These are phyloP conservation scores for Hymenoscyphus albidus DNA, from an alignment of 2,329 filamentous ascomycete genomes.

Conservation along the genomic window DNA sequence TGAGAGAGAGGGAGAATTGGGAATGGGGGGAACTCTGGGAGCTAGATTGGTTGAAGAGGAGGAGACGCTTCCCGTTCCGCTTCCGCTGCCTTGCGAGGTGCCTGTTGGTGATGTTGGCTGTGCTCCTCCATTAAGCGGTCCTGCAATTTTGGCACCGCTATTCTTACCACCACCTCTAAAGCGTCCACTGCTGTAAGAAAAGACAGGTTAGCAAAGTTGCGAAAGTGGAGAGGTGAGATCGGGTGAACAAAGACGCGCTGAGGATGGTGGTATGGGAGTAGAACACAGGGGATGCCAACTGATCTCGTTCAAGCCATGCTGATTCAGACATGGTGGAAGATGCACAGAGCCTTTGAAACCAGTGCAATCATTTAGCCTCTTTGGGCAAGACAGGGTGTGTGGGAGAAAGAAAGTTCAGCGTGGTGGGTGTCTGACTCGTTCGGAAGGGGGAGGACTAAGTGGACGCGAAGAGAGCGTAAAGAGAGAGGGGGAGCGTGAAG, in stretches of 20 bases:
- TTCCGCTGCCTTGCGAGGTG: constrained; percentile 41
- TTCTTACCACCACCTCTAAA: constrained; percentile 54
- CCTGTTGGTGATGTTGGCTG: constrained; percentile 46
- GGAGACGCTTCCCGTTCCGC: constrained; percentile 4
- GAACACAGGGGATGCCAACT: background rate
- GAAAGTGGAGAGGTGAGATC: constrained; percentile 5
- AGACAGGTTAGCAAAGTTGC: constrained; percentile 30
- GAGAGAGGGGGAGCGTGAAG: background rate
- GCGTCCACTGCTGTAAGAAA: constrained; percentile 49
- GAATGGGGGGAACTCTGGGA: constrained; percentile 58
- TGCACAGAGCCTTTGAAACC: background rate
- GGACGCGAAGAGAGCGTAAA: too few relatives aligned
- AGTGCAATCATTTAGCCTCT: background rate
- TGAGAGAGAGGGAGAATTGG: constrained; percentile 60
- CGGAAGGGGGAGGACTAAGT: background rate
- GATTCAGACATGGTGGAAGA: background rate
- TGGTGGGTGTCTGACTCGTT: background rate
- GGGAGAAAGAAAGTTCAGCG: background rate
- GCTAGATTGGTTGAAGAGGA: constrained; percentile 51
- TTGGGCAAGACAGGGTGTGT: background rate
- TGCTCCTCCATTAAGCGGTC: constrained; percentile 42
- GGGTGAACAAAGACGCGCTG: background rate
- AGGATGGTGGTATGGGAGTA: background rate
- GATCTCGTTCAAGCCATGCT: background rate
- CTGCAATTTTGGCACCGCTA: constrained; percentile 50